Base-by-base conservation (phyloP, 2,329 filamentous ascomycete genomes). In the Pseudocercospora musae region DNA sequence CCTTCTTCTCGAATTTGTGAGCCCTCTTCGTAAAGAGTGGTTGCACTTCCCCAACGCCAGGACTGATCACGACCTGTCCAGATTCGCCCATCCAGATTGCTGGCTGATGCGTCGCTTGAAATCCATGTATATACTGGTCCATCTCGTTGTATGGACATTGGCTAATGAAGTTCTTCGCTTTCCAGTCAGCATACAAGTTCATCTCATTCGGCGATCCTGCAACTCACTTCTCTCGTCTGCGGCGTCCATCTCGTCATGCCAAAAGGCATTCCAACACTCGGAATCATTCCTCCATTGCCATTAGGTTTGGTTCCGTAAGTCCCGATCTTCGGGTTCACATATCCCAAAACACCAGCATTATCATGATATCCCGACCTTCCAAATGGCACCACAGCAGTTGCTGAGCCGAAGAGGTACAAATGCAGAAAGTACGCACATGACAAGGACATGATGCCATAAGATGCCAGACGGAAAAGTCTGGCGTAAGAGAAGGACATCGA, bases 51-150 rank as follows among this genome's bases (percentile, higher is more conserved):
- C 75, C 74, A 46, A 79, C 70, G 0, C 80, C 78, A 0, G 80
- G 76, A 42, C 70, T 74, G 3, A 82, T 50, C 3, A 81, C 77
- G 1, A 80, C 73, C 66, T 81, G 79, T 6, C 80, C 80, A 10
- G 77, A 74, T 66, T 82, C 80, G 3, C 80, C 80, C 79, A 82
- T 82, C 80, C 80, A 82, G n/a, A 82, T 82, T 0, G 80, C 80
- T 0, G 80, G 80, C 64, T 82, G 80, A 59, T 82, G 80, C 0
- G 80, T 82, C 8, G 79, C 80, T 66, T 82, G 80, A 59, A 82
- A 82, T 0, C 80, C 80, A 62, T 82, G 80, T 8, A 82, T 75
- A 23, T 76, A 75, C 0, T 67, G 61, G 60, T 82, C 80, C 13
- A 74, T 64, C 57, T 81, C 77, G 23, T 78, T 74, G 67, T 82